Evolutionary conservation across 2,329 filamentous ascomycete species (phyloP), one percentile per base, ranked within the genome.

Genomic region (Hortaea sp.): DNA sequence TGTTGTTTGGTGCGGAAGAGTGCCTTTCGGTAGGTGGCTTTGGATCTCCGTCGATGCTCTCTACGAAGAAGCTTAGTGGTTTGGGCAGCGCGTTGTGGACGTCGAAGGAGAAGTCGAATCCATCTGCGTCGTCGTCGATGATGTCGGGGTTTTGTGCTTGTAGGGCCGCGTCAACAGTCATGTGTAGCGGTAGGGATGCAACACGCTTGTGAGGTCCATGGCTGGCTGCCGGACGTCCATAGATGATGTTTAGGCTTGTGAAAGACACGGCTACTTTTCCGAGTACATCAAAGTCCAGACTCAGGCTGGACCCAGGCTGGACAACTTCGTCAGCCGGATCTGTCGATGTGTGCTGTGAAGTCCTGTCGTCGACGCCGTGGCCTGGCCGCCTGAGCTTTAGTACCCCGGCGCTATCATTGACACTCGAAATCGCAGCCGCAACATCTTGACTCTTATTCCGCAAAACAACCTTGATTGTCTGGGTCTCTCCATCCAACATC

Each of bases 401-500:
- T 3, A 97, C 82, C 60, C 95, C 87, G 1, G 87, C 9, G 32
- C 32, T 35, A n/a, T 35, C 86, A 1, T 86, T 73, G 1, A 84
- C 88, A 1, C 73, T 63, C n/a, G 44, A 46, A 6, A 37, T 35
- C 9, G n/a, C 32, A 35, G 32, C 7, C 9, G 7, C 32, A 9
- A n/a, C 7, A n/a, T 35, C 32, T 9, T 9, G 32, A 35, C 32
- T 35, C 9, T 7, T 29, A 54, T 98, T 98, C 54, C 84, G 78
- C 10, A 97, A 69, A 0, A 84, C 89, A 11, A 95, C 75, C 0
- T 78, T 82, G 60, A 97, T 94, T 0, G 72, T 71, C 55, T 81
- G 82, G 20, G 77, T 78, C 65, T 98, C 90, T 39, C 92, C 92
- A 67, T 97, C 90, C 5, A 98, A 73, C 7, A 98, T 76, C 88